Conservation (phyloP, 1,284 basidiomycete species). For the Irpex lacteus region DNA sequence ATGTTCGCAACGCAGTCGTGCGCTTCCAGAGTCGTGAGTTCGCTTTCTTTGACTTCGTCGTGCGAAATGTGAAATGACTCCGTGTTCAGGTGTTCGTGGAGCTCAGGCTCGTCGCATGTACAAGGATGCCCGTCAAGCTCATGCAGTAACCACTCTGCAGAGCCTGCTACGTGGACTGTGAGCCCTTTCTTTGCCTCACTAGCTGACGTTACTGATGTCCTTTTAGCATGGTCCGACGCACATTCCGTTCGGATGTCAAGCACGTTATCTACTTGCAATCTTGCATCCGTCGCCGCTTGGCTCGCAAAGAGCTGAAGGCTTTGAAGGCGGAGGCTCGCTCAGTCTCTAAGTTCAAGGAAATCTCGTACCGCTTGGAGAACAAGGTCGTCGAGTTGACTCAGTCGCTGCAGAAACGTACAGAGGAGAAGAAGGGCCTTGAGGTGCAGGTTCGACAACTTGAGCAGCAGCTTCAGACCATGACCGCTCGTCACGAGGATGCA, state of each 20-base stretch:
- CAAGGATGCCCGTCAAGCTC: slow-evolving; percentile 55
- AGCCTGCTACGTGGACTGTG: slow-evolving; percentile 87
- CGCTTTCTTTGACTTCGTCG: too few species aligned
- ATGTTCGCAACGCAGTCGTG: slow-evolving; percentile 63
- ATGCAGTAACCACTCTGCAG: slow-evolving; percentile 79
- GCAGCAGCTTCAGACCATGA: slow-evolving; percentile 83
- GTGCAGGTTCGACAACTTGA: slow-evolving; percentile 77
- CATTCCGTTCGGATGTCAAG: slow-evolving; percentile 64
- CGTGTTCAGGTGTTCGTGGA: slow-evolving; percentile 68
- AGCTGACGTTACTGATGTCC: slow-evolving; percentile 6
- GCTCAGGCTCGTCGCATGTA: slow-evolving; percentile 70
- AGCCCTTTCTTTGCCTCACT: slow-evolving; percentile 32
- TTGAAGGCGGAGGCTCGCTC: slow-evolving; percentile 93
- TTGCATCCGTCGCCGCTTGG: slow-evolving; percentile 86
- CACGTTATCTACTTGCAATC: slow-evolving; percentile 89
- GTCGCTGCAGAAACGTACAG: slow-evolving; percentile 86
- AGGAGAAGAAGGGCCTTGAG: slow-evolving; percentile 89
- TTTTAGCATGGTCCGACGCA: slow-evolving; percentile 62
- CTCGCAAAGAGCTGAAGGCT: slow-evolving; percentile 81
- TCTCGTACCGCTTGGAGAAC: slow-evolving; percentile 97
- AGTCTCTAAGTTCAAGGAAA: slow-evolving; percentile 98
- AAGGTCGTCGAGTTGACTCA: slow-evolving; percentile 99
- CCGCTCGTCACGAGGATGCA: slow-evolving; percentile 87
- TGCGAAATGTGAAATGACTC: slow-evolving; percentile 11
- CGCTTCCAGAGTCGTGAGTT: slow-evolving; percentile 85